Evolutionary conservation across 306 rosid species (phyloP).

Genomic region (barrel medic (Medicago truncatula)): DNA sequence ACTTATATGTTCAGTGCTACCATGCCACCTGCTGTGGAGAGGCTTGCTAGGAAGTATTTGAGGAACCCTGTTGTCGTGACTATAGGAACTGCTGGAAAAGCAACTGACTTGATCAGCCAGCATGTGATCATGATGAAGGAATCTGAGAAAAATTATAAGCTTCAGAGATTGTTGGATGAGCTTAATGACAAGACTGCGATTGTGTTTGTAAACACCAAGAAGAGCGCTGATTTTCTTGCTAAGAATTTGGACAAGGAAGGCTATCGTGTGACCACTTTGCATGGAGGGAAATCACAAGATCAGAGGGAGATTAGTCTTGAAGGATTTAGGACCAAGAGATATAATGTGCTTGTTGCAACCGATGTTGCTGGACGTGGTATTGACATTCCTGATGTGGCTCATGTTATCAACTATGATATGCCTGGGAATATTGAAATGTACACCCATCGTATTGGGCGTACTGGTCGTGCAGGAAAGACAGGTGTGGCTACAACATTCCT

Average conservation of each 20-base stretch:
- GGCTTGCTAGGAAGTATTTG: slow-evolving; percentile 82
- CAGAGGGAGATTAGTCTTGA: slow-evolving; percentile 92
- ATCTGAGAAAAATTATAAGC: slow-evolving; percentile 50
- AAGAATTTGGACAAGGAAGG: slow-evolving; percentile 57
- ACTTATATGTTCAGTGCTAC: slow-evolving; percentile 96
- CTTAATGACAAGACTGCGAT: slow-evolving; percentile 57
- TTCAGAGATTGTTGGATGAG: slow-evolving; percentile 55
- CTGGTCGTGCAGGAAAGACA: slow-evolving; percentile 94
- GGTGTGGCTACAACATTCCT: slow-evolving; percentile 86
- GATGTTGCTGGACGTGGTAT: slow-evolving; percentile 98
- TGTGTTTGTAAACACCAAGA: slow-evolving; percentile 57
- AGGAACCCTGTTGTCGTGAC: slow-evolving; percentile 95
- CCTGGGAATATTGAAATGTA: slow-evolving; percentile 89
- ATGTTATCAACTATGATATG: slow-evolving; percentile 88
- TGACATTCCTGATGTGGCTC: slow-evolving; percentile 95
- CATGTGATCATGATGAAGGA: slow-evolving; percentile 70
- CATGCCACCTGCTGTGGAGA: slow-evolving; percentile 91
- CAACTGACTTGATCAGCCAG: slow-evolving; percentile 84
- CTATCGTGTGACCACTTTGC: slow-evolving; percentile 85
- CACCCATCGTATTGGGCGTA: slow-evolving; percentile 89
- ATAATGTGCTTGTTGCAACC: slow-evolving; percentile 88
- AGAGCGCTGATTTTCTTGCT: slow-evolving; percentile 52
- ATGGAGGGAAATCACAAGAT: slow-evolving; percentile 91
- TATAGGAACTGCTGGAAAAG: slow-evolving; percentile 86
- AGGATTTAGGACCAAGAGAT: slow-evolving; percentile 88